Evolutionary conservation across 495 filamentous ascomycete genomes (phyloP).

Genomic region (Trichoderma asperelloides): DNA sequence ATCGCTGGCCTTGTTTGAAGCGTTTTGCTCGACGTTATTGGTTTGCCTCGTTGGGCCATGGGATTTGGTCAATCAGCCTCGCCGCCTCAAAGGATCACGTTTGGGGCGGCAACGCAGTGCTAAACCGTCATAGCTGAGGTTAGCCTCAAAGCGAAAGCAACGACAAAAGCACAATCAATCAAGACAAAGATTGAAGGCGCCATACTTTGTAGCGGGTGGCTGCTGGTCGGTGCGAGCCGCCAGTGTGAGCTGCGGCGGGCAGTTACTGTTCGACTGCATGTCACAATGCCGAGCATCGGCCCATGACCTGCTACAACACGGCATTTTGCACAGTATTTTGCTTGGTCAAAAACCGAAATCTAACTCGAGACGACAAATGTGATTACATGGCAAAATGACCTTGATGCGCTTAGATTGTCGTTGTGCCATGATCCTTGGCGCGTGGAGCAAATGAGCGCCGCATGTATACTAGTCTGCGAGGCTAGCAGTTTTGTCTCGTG

Average conservation of each 20-base stretch:
- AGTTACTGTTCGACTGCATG: not conserved
- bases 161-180: not conserved
- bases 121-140: not conserved
- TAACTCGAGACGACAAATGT: not conserved
- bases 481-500: not conserved
- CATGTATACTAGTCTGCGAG: not conserved
- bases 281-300: not conserved
- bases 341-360: not conserved
- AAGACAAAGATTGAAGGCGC: not conserved
- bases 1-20: not conserved
- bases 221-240: not conserved
- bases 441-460: constrained; percentile 2
- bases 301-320: too few relatives aligned
- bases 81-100: not conserved
- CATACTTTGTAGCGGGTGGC: not conserved
- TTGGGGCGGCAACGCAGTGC: not conserved
- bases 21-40: not conserved
- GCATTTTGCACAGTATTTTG: too few relatives aligned
- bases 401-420: not conserved
- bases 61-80: not conserved
- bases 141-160: not conserved
- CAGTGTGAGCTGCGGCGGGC: not conserved
- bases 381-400: not conserved
- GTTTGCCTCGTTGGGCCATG: too few relatives aligned
- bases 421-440: not conserved